Conservation (phyloP, 1,284 basidiomycete species). For the Tausonia pullulans region DNA sequence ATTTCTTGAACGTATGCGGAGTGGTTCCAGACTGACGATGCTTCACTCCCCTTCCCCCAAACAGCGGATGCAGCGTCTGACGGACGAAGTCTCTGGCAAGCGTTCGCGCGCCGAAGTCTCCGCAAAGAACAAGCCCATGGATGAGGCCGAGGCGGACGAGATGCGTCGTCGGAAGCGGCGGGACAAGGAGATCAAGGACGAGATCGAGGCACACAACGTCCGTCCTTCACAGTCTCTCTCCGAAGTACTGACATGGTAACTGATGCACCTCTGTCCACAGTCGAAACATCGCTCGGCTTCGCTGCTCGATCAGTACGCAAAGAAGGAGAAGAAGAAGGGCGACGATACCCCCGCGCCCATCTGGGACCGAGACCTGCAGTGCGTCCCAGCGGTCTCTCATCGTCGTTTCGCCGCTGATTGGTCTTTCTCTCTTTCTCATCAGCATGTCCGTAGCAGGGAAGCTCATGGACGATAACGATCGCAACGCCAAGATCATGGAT, state of each 20-base stretch:
- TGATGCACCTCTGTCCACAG: neutral
- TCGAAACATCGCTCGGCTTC: slow-evolving; percentile 5
- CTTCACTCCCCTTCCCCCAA: neutral
- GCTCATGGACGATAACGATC: slow-evolving; percentile 16
- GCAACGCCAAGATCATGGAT: slow-evolving; percentile 13
- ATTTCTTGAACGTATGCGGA: neutral
- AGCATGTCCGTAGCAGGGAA: slow-evolving; percentile 13
- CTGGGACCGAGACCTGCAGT: slow-evolving; percentile 14
- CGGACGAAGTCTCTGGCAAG: slow-evolving; percentile 16
- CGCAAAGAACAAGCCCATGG: neutral
- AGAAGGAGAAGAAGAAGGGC: slow-evolving; percentile 3
- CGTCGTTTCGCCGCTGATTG: too few species aligned
- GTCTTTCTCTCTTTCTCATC: neutral
- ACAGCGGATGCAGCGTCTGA: slow-evolving; percentile 13
- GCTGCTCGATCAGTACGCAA: slow-evolving; percentile 13
- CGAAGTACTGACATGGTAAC: neutral
- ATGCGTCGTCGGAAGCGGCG: slow-evolving; percentile 11
- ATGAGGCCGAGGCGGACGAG: slow-evolving; percentile 16
- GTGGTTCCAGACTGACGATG: neutral
- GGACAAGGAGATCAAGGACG: slow-evolving; percentile 12
- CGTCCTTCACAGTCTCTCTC: neutral
- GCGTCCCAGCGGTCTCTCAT: too few species aligned
- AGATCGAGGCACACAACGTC: slow-evolving; percentile 16
- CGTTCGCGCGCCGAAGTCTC: slow-evolving; percentile 13
- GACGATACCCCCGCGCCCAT: slow-evolving; percentile 9